These are phyloP conservation scores for Aegilops sharonensis DNA, from an alignment of 176 grass and related monocot species.

Conservation along the genomic window DNA sequence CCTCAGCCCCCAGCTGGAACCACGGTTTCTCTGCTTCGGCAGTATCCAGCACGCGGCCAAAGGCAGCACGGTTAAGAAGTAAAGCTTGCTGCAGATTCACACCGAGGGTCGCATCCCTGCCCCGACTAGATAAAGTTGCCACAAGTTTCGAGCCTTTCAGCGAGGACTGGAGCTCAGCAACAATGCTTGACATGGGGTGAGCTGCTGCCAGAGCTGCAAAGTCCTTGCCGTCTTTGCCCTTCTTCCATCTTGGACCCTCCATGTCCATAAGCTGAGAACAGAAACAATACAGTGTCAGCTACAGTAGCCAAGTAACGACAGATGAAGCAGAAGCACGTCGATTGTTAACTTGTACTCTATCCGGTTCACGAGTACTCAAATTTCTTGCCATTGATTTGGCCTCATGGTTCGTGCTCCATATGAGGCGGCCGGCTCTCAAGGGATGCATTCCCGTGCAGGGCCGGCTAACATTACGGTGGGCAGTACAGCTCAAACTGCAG, in stretches of 20 bases:
- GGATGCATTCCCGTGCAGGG: too few species aligned
- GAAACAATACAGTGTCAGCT: too few species aligned
- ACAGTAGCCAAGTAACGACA: too few species aligned
- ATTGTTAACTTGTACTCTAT: too few species aligned
- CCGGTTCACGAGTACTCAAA: too few species aligned
- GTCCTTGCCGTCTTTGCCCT: constrained; percentile 47
- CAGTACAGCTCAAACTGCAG: too few species aligned
- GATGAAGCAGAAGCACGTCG: too few species aligned
- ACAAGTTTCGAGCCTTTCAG: not conserved
- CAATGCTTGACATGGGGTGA: constrained; percentile 52
- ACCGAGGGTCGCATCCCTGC: constrained; percentile 7
- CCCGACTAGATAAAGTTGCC: not conserved
- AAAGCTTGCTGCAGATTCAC: not conserved
- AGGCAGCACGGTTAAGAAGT: constrained; percentile 35
- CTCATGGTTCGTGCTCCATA: too few species aligned
- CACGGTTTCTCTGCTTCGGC: not conserved
- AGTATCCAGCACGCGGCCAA: constrained; percentile 33
- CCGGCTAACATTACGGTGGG: too few species aligned
- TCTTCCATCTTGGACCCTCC: constrained; percentile 48
- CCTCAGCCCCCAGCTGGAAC: constrained; percentile 58
- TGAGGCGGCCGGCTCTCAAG: too few species aligned
- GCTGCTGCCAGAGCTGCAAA: constrained; percentile 29
- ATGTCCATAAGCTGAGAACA: constrained; percentile 4
- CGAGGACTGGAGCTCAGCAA: constrained; percentile 36
- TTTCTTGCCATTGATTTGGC: too few species aligned